Conservation (phyloP, 805 yeast genomes). For the Dipodascus geniculatus region DNA sequence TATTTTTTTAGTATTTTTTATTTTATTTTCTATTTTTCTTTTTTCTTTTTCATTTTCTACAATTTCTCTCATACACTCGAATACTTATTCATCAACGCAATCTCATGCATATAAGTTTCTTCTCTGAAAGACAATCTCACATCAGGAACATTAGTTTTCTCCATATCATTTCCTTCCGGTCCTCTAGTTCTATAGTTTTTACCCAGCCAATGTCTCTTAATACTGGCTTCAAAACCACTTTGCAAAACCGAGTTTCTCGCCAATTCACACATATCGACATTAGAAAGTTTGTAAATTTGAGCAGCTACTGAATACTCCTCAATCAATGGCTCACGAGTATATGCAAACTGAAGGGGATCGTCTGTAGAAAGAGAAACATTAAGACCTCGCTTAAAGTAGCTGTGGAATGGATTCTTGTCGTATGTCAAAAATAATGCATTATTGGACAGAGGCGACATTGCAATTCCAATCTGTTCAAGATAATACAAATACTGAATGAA, state of each 20-base stretch:
- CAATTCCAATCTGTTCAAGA: constrained; percentile 90
- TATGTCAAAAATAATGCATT: constrained; percentile 92
- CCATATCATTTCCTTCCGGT: constrained; percentile 75
- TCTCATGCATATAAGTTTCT: constrained; percentile 70
- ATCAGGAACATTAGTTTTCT: constrained; percentile 90
- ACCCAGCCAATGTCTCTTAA: constrained; percentile 92
- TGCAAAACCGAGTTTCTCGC: constrained; percentile 88
- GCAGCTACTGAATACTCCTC: constrained; percentile 98
- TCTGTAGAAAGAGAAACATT: constrained; percentile 93
- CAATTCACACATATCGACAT: constrained; percentile 95
- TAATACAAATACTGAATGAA: constrained; percentile 88
- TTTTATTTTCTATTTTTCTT: not conserved
- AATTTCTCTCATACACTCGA: not conserved
- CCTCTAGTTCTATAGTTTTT: constrained; percentile 41
- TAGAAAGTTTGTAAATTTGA: constrained; percentile 85
- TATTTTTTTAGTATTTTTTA: not conserved
- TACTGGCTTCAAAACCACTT: constrained; percentile 82
- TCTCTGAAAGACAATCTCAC: constrained; percentile 74
- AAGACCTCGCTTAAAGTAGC: constrained; percentile 84
- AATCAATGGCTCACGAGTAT: constrained; percentile 92
- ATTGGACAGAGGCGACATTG: constrained; percentile 98
- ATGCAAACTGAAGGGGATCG: constrained; percentile 95
- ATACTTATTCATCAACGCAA: constrained; percentile 28
- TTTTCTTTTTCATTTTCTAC: not conserved
- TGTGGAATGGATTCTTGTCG: constrained; percentile 92